Evolutionary conservation across 805 yeast genomes (phyloP).

Genomic region (Kazachstania africana): DNA sequence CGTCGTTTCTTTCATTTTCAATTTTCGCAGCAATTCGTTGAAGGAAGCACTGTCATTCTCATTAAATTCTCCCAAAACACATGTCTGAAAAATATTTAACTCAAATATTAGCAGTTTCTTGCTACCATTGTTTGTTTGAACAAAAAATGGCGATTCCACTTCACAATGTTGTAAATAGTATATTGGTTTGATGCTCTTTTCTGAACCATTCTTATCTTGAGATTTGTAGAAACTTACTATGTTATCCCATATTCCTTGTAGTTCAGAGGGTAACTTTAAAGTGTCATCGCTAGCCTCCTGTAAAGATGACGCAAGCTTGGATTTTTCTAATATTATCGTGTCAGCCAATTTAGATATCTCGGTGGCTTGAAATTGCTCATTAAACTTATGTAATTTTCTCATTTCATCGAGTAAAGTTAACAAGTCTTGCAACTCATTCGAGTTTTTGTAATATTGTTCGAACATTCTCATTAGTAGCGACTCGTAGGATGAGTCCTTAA

Average conservation of each 20-base stretch:
- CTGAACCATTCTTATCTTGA: constrained; percentile 5
- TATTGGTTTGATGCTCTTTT: constrained; percentile 10
- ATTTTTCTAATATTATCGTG: constrained; percentile 15
- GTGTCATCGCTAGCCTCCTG: constrained; percentile 4
- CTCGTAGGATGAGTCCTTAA: neutral
- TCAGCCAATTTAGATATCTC: neutral
- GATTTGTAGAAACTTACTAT: constrained; percentile 5
- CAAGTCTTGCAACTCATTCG: neutral
- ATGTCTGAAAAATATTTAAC: constrained; percentile 18
- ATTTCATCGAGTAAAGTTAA: neutral
- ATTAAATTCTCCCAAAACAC: constrained; percentile 17
- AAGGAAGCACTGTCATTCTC: constrained; percentile 7
- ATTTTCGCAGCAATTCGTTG: constrained; percentile 3
- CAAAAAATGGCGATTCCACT: constrained; percentile 12
- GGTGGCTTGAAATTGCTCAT: constrained; percentile 1
- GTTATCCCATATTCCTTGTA: constrained; percentile 11
- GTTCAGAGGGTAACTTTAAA: constrained; percentile 9
- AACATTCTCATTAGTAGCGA: neutral
- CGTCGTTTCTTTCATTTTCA: constrained; percentile 3
- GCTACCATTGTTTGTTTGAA: neutral
- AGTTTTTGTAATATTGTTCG: neutral
- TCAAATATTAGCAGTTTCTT: constrained; percentile 9
- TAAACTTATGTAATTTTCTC: constrained; percentile 1
- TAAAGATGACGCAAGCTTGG: constrained; percentile 11
- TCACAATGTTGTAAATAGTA: constrained; percentile 23